Conservation (phyloP, 2,329 filamentous ascomycete species). For the Penicillium sp. region DNA sequence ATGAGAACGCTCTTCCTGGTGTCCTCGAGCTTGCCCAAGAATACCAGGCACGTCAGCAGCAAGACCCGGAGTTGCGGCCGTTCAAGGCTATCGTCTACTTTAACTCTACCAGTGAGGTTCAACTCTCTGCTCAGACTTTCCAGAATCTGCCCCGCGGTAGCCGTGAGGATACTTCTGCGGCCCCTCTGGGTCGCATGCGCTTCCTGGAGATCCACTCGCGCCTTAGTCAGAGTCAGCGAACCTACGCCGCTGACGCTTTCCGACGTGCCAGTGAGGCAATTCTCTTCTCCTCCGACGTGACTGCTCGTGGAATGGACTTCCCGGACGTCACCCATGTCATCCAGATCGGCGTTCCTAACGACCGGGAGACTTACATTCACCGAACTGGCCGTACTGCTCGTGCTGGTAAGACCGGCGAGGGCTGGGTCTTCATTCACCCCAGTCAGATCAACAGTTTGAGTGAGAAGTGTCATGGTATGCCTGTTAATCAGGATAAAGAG, state of each 20-base stretch:
- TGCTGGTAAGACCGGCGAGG: conserved; percentile 63
- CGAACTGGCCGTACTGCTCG: conserved; percentile 73
- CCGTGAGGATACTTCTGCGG: conserved; percentile 1
- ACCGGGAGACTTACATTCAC: conserved; percentile 73
- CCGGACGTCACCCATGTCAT: conserved; percentile 78
- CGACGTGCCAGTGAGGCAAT: conserved; percentile 62
- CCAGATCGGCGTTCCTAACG: conserved; percentile 64
- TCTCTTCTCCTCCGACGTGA: conserved; percentile 76
- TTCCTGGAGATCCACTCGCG: conserved; percentile 73
- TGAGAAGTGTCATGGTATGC: conserved; percentile 54
- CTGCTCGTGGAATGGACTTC: conserved; percentile 80
- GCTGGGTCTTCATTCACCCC: conserved; percentile 58
- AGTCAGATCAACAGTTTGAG: conserved; percentile 53
- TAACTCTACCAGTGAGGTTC: conserved; percentile 72
- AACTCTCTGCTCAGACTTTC: conserved; percentile 63
- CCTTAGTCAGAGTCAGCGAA: conserved; percentile 69
- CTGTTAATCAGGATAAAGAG: conserved; percentile 49
- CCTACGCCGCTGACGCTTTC: conserved; percentile 70
- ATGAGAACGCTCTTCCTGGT: conserved; percentile 74
- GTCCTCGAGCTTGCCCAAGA: conserved; percentile 72
- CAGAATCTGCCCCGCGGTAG: conserved; percentile 42
- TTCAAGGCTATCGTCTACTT: conserved; percentile 98
- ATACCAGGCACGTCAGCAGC: conserved; percentile 50
- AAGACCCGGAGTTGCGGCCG: conserved; percentile 50
- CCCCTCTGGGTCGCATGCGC: conserved; percentile 33